Base-by-base conservation (phyloP, 2,329 filamentous ascomycete genomes). In the Fusarium sp. region DNA sequence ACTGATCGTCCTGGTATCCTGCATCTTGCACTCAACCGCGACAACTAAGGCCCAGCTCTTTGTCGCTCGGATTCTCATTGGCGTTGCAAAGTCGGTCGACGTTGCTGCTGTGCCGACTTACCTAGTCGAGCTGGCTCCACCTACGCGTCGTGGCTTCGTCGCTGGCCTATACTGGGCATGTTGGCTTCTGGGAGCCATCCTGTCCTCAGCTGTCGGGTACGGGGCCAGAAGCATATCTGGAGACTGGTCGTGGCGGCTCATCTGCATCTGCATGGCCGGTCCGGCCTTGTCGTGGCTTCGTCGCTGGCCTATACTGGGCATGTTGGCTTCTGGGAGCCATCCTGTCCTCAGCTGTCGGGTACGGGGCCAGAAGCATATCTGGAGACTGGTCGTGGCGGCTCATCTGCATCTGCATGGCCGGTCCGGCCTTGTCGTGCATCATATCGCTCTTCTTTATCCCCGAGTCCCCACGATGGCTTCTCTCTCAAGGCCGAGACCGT, bases 391-490 rank as follows among this genome's bases (percentile, higher is more conserved):
- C 58, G 3, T 65, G 62, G 58, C 62, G 62, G 1, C 60, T 65
- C 11, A 52, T 65, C 30, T 62, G 62, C 52, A 55, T 65, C 13
- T 62, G 52, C 44, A 65, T 65, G 62, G 62, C 62, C 28, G 58
- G 46, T 11, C 62, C 58, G 36, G 47, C 62, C 2, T 16, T 57
- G 7, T 55, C 52, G 3, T 65, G 61, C 47, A 47, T 59, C 16
- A n/a, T 28, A 8, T 60, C 43, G 8, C 54, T 66, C 11, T 34
- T 57, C 16, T 79, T 80, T 56, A 72, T 85, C 16, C 83, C 83
- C 4, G 84, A 85, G 68, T 84, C 83, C 9, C 81, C 82, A 0
- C 75, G 82, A 37, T 83, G 82, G 82, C 78, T 83, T 36, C 79
- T 79, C 63, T 78, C 80, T 13, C 78, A 80, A 52, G 77, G 79